Evolutionary conservation across 352 stramenopile genomes (phyloP), one percentile per base, ranked within the genome.

Genomic region (Sclerospora graminicola): DNA sequence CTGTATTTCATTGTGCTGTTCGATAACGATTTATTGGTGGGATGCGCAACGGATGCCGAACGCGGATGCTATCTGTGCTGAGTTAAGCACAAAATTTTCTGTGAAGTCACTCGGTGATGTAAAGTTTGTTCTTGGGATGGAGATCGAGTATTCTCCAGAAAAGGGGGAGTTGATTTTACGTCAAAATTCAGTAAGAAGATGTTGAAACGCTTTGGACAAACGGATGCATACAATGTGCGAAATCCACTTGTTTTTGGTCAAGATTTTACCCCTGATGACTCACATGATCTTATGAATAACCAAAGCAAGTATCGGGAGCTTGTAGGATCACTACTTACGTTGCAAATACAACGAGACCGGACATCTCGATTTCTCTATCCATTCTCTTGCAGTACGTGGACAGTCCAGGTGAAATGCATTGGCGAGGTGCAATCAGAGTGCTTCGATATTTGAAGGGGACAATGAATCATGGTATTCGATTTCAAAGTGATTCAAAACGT

Each of bases 401-500:
- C 3, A 5, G 31, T 1, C 32, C 37, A 4, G 36, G 42, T 11
- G 23, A 58, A 14, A 36, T 55, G n/a, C 57, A 66, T 28, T 62
- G 46, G 51, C 2, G 13, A 16, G 51, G 26, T 18, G 42, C 36
- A 2, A 8, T 44, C 10, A 41, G 35, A 0, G 24, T 48, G 1
- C 15, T 57, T 0, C 20, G 33, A 2, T 60, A 62, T 14, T 21
- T 62, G 1, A 66, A 57, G 23, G 34, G 41, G 2, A 58, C 45
- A 9, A 18, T 13, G 16, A 10, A 4, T 4, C 8, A 18, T 5
- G 3, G 27, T 11, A 8, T 35, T 49, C n/a, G 30, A 35, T 5
- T 26, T 31, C 16, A n/a, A 20, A 27, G 34, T 19, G 2, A 15
- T 19, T 26, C 21, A 6, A 6, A 3, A 26, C 6, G 21, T 3